These are phyloP conservation scores for Adansonia gregorii DNA, from an alignment of 441 rosid genomes.

Conservation along the genomic window DNA sequence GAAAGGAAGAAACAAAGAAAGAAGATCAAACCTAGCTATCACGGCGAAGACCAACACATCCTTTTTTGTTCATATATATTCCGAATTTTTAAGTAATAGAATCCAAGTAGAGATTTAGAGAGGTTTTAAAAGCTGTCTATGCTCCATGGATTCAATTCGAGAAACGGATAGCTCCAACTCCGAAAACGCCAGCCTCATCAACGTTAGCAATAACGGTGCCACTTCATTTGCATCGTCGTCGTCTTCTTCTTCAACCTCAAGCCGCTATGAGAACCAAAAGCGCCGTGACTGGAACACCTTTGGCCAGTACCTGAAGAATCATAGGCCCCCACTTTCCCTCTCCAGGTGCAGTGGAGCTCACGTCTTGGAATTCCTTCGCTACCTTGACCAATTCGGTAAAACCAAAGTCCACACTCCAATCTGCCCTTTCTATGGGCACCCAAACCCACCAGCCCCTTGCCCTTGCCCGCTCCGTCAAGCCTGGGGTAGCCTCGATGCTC, in stretches of 20 bases:
- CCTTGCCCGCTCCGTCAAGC: conserved; percentile 68
- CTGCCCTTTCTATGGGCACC: conserved; percentile 61
- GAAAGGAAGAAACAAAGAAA: background rate
- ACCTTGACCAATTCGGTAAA: conserved; percentile 61
- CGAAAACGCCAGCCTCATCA: conserved; percentile 26
- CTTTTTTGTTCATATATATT: background rate
- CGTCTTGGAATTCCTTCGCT: conserved; percentile 62
- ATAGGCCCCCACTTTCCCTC: conserved; percentile 52
- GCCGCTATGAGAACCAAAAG: conserved; percentile 49
- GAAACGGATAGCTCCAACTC: conserved; percentile 43
- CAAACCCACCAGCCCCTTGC: conserved; percentile 64
- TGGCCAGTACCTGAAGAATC: conserved; percentile 58
- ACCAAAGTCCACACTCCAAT: conserved; percentile 59
- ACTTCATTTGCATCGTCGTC: conserved; percentile 30
- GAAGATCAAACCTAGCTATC: background rate
- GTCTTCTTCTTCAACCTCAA: conserved; percentile 32
- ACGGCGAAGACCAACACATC: background rate
- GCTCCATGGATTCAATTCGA: conserved; percentile 44
- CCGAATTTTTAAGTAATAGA: background rate
- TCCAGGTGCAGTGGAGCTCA: conserved; percentile 69
- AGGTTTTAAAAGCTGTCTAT: background rate
- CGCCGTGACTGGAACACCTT: conserved; percentile 55
- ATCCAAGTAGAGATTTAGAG: background rate
- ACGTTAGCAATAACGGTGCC: conserved; percentile 4
- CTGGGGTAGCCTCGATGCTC: conserved; percentile 68